Evolutionary conservation across 108 stramenopile species (phyloP).

Genomic region (Skeletonema grethae): DNA sequence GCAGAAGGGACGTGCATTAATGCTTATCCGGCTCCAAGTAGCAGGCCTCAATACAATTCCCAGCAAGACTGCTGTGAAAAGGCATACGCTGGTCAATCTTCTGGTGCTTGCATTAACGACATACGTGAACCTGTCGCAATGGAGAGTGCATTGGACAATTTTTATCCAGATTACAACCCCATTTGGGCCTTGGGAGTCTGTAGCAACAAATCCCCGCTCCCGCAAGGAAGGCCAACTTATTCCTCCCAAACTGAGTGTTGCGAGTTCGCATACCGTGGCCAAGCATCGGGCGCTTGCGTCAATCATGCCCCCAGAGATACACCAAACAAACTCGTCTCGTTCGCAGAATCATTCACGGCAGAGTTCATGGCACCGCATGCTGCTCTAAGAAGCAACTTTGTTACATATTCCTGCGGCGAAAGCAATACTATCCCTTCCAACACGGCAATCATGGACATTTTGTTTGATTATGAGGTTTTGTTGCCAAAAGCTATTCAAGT

Average conservation of each 20-base stretch:
- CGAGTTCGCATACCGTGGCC: conserved; percentile 4
- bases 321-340: background rate
- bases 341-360: background rate
- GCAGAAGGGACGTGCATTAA: conserved; percentile 18
- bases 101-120: conserved; percentile 14
- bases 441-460: conserved; percentile 7
- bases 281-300: conserved; percentile 4
- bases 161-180: background rate
- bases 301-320: background rate
- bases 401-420: conserved; percentile 12
- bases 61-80: conserved; percentile 23
- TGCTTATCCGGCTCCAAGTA: conserved; percentile 10
- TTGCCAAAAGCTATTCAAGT: conserved; percentile 3
- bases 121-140: background rate
- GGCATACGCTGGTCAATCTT: conserved; percentile 16
- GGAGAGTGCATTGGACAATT: background rate
- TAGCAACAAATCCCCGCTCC: conserved; percentile 13
- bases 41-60: conserved; percentile 18
- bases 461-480: conserved; percentile 19
- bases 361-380: background rate
- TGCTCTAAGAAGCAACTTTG: conserved; percentile 2
- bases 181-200: conserved; percentile 1
- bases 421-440: background rate
- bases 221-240: conserved; percentile 19
- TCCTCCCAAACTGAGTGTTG: conserved; percentile 1